Percentiles rank a stretch among this genome's conserved stretches.
phyloP scores from a whole-genome alignment of 163 green algal genomes.

The Chlamydomonas reinhardtii region DNA sequence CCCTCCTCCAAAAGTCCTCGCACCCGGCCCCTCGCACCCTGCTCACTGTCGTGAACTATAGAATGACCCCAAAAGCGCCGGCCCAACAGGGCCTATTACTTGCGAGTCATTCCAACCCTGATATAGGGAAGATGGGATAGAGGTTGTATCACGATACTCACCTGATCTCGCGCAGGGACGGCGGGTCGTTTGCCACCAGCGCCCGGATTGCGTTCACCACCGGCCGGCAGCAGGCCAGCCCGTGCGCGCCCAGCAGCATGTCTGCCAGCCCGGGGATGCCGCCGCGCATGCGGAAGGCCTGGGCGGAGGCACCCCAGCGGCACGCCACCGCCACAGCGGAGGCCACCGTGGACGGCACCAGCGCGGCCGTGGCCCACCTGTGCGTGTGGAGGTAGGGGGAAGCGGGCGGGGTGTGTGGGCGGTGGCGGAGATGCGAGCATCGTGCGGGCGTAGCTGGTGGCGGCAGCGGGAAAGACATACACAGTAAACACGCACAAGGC shows the following conservation, averaged over 20 bases:
- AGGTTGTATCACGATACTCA: not conserved
- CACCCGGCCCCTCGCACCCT: too few species aligned
- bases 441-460: too few species aligned
- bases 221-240: conserved; percentile 24
- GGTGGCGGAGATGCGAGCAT: not conserved
- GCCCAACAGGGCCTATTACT: too few species aligned
- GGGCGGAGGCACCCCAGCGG: conserved; percentile 23
- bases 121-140: too few species aligned
- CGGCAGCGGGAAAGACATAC: too few species aligned
- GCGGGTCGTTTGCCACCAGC: conserved; percentile 32
- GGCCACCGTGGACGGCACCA: conserved; percentile 32
- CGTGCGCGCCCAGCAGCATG: conserved; percentile 19
- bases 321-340: conserved; percentile 15
- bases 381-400: not conserved
- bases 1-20: too few species aligned
- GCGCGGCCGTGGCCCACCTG: conserved; percentile 27
- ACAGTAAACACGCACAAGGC: too few species aligned
- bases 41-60: too few species aligned
- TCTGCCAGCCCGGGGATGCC: conserved; percentile 3
- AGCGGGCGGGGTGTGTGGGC: too few species aligned
- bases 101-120: too few species aligned
- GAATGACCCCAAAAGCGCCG: too few species aligned
- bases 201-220: conserved; percentile 2
- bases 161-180: conserved; percentile 17
- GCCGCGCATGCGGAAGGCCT: conserved; percentile 8